Conservation (phyloP, 768 basidiomycete species). For the Pulveroboletus sp. region DNA sequence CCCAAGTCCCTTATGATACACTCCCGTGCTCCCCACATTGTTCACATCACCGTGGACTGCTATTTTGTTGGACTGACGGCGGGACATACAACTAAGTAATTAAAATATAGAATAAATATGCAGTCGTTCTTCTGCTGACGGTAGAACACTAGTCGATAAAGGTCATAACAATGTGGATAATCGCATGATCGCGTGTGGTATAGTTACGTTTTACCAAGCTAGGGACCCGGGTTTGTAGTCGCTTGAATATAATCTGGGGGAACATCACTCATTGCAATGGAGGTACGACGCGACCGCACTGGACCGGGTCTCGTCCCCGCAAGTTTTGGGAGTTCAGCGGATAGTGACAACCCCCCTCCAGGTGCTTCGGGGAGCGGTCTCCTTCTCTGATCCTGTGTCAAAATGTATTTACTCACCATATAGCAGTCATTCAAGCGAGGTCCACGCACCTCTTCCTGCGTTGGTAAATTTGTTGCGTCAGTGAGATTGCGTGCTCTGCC, state of each 20-base stretch:
- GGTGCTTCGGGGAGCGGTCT: slow-evolving; percentile 25
- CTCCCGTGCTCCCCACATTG: too few relatives aligned
- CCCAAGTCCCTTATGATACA: too few relatives aligned
- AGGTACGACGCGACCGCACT: slow-evolving; percentile 8
- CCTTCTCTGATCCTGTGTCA: slow-evolving; percentile 7
- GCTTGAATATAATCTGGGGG: slow-evolving; percentile 26
- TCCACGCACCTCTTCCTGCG: slow-evolving; percentile 19
- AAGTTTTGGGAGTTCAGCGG: slow-evolving; percentile 16
- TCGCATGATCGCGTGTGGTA: too few relatives aligned
- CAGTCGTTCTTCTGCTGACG: too few relatives aligned
- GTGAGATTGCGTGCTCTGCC: slow-evolving; percentile 1
- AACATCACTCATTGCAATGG: slow-evolving; percentile 13
- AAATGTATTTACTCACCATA: background rate
- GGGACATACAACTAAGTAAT: too few relatives aligned
- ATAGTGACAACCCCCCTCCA: slow-evolving; percentile 11
- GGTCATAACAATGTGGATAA: too few relatives aligned
- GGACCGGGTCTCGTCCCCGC: slow-evolving; percentile 2
- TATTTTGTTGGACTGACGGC: too few relatives aligned
- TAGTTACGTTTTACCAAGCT: too few relatives aligned
- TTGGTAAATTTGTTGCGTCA: slow-evolving; percentile 1
- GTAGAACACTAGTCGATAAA: too few relatives aligned
- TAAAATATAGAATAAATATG: too few relatives aligned
- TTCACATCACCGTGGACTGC: too few relatives aligned
- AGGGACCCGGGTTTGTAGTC: too few relatives aligned
- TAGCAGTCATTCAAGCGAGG: background rate